Percentiles rank a stretch among this genome's conserved stretches.
These are phyloP conservation scores for Gracilaria gracilis DNA, from an alignment of 23 red algal genomes.

Conservation along the genomic window DNA sequence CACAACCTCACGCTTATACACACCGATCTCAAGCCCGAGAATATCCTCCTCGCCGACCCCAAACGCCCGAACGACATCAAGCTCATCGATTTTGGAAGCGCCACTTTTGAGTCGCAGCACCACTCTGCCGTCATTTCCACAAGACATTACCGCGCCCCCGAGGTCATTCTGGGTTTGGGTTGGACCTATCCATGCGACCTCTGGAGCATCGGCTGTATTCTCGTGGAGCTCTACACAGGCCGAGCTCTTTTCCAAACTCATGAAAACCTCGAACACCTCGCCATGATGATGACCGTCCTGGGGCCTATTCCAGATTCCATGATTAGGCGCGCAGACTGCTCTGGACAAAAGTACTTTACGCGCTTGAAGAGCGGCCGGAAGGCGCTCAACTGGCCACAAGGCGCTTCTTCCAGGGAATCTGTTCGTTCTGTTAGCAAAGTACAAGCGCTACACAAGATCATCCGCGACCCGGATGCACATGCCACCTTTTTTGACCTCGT, in stretches of 20 bases:
- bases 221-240: conserved; percentile 92
- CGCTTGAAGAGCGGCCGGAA: conserved; percentile 44
- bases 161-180: conserved; percentile 94
- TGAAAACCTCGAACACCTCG: conserved; percentile 86
- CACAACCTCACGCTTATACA: conserved; percentile 89
- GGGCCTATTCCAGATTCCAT: conserved; percentile 86
- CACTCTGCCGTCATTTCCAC: conserved; percentile 87
- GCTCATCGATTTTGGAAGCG: conserved; percentile 99
- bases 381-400: conserved; percentile 76
- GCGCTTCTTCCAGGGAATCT: conserved; percentile 66
- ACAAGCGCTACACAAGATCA: conserved; percentile 61
- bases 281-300: conserved; percentile 85
- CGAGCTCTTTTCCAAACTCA: conserved; percentile 91
- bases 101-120: conserved; percentile 82
- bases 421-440: conserved; percentile 57
- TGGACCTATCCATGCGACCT: conserved; percentile 90
- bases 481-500: conserved; percentile 77
- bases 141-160: conserved; percentile 92
- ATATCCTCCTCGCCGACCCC: conserved; percentile 75
- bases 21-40: conserved; percentile 98
- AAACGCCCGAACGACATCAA: conserved; percentile 73
- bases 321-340: conserved; percentile 64
- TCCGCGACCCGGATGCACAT: conserved; percentile 64
- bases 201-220: conserved; percentile 97
- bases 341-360: conserved; percentile 67